Base-by-base conservation (phyloP, 2,329 filamentous ascomycete genomes). In the Laburnicola sp. region DNA sequence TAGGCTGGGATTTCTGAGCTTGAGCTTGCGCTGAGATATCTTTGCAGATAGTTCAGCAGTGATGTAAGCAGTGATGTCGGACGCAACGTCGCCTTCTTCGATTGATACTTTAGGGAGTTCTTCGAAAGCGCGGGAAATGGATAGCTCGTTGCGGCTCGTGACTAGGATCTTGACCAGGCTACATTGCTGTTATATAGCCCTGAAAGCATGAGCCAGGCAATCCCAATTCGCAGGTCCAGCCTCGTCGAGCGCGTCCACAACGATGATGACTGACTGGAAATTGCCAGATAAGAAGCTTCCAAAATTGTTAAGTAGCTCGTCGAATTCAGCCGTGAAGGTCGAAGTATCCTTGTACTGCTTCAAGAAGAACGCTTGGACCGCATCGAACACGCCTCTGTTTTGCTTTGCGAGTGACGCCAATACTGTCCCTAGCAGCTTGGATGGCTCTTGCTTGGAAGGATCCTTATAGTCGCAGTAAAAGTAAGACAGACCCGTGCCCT, bases 391-490 rank as follows among this genome's bases (percentile, higher is more conserved):
- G 3, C 2, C 31, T 16, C 30, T 36, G 21, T 45, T 45, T 23
- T 37, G 43, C 32, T 45, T 45, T 21, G 27, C 43, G 21, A 37
- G 27, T 3, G 23, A 36, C 5, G 31, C 43, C 26, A 45, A 32
- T 11, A 45, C 34, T 5, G 43, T 37, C 4, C 43, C 31, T 21
- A 45, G 16, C 9, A 45, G 6, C 22, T 45, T 45, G 16, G 43
- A 45, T 27, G 43, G 31, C 27, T 45, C 43, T 23, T 45, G 43
- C 37, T 45, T 45, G 21, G 35, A 32, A n/a, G n/a, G 30, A 32
- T 32, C 30, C 30, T 32, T 32, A 32, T 32, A 32, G n/a, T 32
- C 30, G 30, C 30, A 32, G 30, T 32, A 32, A n/a, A 32, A 32
- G 30, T 32, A 32, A 32, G 30, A 7, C 7, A 32, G 30, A 7